Base-by-base conservation (phyloP, 176 grass and related monocot genomes). In the Miscanthus lutarioriparius region DNA sequence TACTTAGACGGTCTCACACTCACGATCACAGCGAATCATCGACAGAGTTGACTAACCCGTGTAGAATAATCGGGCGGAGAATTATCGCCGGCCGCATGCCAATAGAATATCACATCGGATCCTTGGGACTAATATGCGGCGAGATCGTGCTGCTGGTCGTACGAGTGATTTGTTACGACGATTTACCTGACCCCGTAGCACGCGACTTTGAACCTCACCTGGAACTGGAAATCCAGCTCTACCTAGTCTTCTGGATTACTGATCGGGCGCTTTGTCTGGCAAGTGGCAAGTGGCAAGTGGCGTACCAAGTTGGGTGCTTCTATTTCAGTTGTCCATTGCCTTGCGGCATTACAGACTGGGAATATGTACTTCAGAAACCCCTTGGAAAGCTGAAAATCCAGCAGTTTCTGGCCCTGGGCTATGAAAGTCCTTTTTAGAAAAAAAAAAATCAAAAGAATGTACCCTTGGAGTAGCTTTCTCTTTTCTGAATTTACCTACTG, bases 81-180 rank as follows among this genome's bases (percentile, higher is more conserved):
- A 83, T 87, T 79, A 62, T 75, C 84, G 32, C 75, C 84, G 44
- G 73, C 76, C 48, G 19, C 80, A 76, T 63, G 75, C 59, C 69
- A 87, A 27, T 90, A 75, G 59, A 90, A 84, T 80, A 88, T 9
- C 22, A 17, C 47, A 22, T 41, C 38, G 23, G 68, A 64, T 84
- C 58, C 83, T 74, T 37, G 38, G 32, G 33, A 75, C 75, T 70
- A 11, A 48, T 33, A 61, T 69, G 89, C 80, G 1, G 68, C 36
- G 84, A 83, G 84, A 90, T 80, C 59, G 56, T 78, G 81, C 68
- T 77, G 80, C 69, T 40, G 78, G 80, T 87, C 68, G n/a, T 87
- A 48, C 79, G 19, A 33, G 80, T 36, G 75, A 87, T 90, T 83
- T 78, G 11, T 74, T 47, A 25, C 36, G 49, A 83, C 20, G 27